These are phyloP conservation scores for Carpinus viminea DNA, from an alignment of 306 rosid genomes.

Conservation along the genomic window DNA sequence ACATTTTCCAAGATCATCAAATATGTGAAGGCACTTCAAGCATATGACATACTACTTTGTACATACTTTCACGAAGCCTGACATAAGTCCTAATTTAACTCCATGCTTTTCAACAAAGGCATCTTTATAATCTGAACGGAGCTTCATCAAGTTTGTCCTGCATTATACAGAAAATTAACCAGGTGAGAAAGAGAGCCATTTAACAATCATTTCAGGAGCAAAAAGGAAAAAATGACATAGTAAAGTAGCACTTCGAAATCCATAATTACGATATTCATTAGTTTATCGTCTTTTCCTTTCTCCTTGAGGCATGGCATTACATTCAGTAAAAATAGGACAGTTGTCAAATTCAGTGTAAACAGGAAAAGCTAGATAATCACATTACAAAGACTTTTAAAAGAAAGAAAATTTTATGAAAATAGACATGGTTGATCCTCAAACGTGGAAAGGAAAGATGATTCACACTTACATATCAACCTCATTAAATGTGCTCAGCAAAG, in stretches of 20 bases:
- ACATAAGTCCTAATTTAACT: conserved; percentile 83
- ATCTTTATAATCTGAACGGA: conserved; percentile 85
- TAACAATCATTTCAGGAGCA: not conserved
- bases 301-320: not conserved
- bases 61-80: conserved; percentile 76
- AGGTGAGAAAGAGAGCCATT: conserved; percentile 14
- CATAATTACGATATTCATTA: not conserved
- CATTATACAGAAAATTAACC: conserved; percentile 35
- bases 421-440: not conserved
- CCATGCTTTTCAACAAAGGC: conserved; percentile 83
- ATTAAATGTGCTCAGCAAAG: conserved; percentile 81
- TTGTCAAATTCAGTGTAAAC: not conserved
- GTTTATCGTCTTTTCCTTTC: not conserved
- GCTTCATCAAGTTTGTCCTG: conserved; percentile 91
- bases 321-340: not conserved
- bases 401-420: not conserved
- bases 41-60: not conserved
- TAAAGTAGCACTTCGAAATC: not conserved
- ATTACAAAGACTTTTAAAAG: not conserved
- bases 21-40: not conserved
- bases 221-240: not conserved
- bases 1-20: not conserved
- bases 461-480: conserved; percentile 81
- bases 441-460: conserved; percentile 11
- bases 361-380: not conserved